Evolutionary conservation across 2,329 filamentous ascomycete species (phyloP).

Genomic region (Macrophomina tecta): DNA sequence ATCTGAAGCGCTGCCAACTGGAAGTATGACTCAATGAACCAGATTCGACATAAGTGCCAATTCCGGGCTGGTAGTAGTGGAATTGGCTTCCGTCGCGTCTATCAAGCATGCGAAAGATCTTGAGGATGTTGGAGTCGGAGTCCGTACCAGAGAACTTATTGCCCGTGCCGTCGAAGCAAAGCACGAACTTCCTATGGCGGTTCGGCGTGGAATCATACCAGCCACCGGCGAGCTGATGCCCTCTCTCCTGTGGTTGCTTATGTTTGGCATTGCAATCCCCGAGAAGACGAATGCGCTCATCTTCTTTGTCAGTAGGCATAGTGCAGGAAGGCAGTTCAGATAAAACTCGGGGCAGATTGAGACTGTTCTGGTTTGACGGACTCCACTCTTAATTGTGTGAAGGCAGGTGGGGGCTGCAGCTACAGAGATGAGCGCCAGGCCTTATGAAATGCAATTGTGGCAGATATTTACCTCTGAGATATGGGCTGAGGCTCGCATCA

Average conservation of each 20-base stretch:
- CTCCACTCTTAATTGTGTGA: background rate
- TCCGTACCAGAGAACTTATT: conserved; percentile 33
- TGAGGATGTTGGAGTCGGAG: conserved; percentile 35
- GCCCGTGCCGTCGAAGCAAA: conserved; percentile 37
- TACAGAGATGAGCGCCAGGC: too few relatives aligned
- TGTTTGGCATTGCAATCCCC: background rate
- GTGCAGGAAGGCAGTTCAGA: background rate
- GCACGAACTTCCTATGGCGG: conserved; percentile 64
- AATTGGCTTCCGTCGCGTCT: conserved; percentile 31
- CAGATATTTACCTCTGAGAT: too few relatives aligned
- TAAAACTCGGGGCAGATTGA: too few relatives aligned
- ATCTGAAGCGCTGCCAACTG: conserved; percentile 62
- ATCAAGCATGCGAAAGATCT: conserved; percentile 33
- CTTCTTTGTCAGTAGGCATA: conserved; percentile 9
- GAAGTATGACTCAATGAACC: conserved; percentile 65
- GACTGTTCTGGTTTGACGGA: background rate
- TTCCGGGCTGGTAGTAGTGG: conserved; percentile 54
- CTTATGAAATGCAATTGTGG: too few relatives aligned
- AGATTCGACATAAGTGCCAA: conserved; percentile 74
- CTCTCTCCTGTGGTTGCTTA: background rate
- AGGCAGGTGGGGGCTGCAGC: too few relatives aligned
- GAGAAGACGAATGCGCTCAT: background rate
- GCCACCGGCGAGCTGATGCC: background rate
- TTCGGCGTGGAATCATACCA: conserved; percentile 1
- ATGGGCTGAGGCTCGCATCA: too few relatives aligned